Evolutionary conservation across 176 grass and related monocot species (phyloP).

Genomic region (Bothriochloa decipiens): DNA sequence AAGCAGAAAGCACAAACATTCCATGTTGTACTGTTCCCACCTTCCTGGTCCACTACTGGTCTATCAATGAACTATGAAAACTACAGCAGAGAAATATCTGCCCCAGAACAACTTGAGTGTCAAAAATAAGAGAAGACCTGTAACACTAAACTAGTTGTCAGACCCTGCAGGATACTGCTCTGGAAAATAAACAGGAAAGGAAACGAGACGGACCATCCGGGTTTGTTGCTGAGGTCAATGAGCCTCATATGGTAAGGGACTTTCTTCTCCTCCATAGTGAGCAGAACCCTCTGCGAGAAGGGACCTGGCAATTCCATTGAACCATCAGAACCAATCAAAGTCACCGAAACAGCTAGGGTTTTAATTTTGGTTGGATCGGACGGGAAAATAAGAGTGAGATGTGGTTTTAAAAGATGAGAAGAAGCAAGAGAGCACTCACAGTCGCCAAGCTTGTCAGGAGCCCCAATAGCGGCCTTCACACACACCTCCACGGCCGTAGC

Average conservation of each 20-base stretch:
- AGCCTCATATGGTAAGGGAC: conserved; percentile 71
- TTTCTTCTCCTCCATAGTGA: conserved; percentile 93
- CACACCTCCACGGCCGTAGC: conserved; percentile 63
- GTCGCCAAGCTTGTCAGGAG: conserved; percentile 67
- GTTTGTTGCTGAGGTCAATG: conserved; percentile 76
- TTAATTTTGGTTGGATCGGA: not conserved
- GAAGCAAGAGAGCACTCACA: conserved; percentile 49
- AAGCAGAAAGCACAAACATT: not conserved
- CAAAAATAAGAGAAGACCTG: not conserved
- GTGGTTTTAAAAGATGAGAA: not conserved
- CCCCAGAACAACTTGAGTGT: not conserved
- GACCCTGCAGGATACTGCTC: not conserved
- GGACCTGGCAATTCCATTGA: conserved; percentile 48
- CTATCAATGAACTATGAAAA: not conserved
- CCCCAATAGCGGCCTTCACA: conserved; percentile 70
- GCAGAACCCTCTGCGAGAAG: conserved; percentile 76
- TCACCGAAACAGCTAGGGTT: not conserved
- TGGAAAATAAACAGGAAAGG: not conserved
- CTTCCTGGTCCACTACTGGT: not conserved
- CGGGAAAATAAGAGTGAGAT: not conserved
- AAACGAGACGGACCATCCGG: conserved; percentile 56
- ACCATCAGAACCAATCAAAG: not conserved
- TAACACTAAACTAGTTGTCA: not conserved
- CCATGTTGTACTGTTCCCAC: not conserved
- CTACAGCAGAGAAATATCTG: not conserved